A percentile compares a stretch with the other conserved stretches of the same genome.
phyloP scores from a whole-genome alignment of 106 monocot genomes.

The Dioscorea zingiberensis region DNA sequence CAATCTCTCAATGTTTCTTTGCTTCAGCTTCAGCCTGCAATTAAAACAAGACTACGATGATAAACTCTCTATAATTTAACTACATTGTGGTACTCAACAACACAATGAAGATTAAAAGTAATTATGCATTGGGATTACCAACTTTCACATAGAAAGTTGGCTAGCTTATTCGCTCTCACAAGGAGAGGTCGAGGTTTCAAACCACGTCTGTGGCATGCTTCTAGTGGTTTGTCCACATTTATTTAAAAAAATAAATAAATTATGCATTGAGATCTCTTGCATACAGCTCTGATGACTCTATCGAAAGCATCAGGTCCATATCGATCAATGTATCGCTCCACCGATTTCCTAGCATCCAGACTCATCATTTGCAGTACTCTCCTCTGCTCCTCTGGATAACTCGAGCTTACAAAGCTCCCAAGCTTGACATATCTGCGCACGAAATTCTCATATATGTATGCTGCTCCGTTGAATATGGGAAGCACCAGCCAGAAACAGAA shows the following conservation, averaged over 20 bases:
- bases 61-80: neutral
- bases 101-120: neutral
- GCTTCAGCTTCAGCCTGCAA: conserved; percentile 56
- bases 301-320: conserved; percentile 75
- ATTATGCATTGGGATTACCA: too few species aligned
- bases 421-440: conserved; percentile 76
- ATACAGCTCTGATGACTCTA: conserved; percentile 65
- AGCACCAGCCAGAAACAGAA: conserved; percentile 87
- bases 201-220: too few species aligned
- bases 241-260: neutral
- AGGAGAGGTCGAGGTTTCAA: too few species aligned
- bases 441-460: conserved; percentile 81
- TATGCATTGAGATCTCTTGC: neutral
- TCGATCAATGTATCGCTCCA: conserved; percentile 66
- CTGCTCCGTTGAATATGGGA: conserved; percentile 86
- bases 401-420: conserved; percentile 38
- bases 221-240: neutral
- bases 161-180: too few species aligned
- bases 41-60: neutral
- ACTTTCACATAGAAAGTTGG: too few species aligned
- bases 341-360: conserved; percentile 80
- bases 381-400: conserved; percentile 57
- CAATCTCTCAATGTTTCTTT: conserved; percentile 25
- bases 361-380: conserved; percentile 79
- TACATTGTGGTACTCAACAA: neutral